Evolutionary conservation across 2,329 filamentous ascomycete species (phyloP).

Genomic region (Pyrenophora graminea): DNA sequence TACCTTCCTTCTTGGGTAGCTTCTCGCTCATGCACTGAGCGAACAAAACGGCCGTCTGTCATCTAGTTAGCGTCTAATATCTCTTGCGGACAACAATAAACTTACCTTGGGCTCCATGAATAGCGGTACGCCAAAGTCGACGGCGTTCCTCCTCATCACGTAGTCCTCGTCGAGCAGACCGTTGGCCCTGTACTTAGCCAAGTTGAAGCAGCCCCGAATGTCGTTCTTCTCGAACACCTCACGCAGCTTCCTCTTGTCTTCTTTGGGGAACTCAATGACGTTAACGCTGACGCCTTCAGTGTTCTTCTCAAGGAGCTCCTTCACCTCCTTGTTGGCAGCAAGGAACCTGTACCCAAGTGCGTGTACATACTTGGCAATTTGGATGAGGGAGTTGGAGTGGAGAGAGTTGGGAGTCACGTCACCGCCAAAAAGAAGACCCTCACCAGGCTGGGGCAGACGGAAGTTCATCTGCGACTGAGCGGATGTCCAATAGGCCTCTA

Average conservation of each 20-base stretch:
- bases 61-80: constrained; percentile 21
- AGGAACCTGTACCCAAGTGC: constrained; percentile 95
- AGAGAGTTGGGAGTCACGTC: constrained; percentile 60
- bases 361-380: constrained; percentile 82
- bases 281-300: constrained; percentile 75
- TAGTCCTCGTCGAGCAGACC: constrained; percentile 91
- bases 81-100: constrained; percentile 14
- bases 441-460: constrained; percentile 89
- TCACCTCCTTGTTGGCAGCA: constrained; percentile 80
- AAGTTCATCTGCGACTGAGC: constrained; percentile 99
- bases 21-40: constrained; percentile 97
- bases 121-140: constrained; percentile 95
- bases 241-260: constrained; percentile 91
- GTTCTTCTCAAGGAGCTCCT: constrained; percentile 76
- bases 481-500: constrained; percentile 97
- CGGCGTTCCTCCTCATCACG: constrained; percentile 96
- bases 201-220: constrained; percentile 93
- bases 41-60: constrained; percentile 89
- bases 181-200: constrained; percentile 81
- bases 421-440: constrained; percentile 93
- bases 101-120: constrained; percentile 98
- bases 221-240: constrained; percentile 97
- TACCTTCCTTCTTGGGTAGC: constrained; percentile 83
- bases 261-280: constrained; percentile 94
- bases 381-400: constrained; percentile 68